phyloP scores from a whole-genome alignment of 805 yeast genomes.

The Saturnispora dispora region DNA sequence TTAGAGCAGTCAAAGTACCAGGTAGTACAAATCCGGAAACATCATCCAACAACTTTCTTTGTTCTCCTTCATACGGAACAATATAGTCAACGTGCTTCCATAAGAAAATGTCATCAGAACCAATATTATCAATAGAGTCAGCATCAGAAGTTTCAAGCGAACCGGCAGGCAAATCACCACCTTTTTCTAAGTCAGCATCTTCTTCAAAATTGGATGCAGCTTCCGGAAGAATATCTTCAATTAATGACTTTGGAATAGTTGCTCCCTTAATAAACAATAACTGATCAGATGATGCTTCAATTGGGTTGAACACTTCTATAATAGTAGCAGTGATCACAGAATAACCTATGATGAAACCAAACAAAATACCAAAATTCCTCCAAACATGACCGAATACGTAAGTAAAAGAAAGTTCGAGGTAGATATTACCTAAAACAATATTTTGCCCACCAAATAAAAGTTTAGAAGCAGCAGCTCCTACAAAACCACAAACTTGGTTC shows the following conservation, averaged over 20 bases:
- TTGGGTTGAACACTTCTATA: constrained; percentile 25
- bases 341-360: constrained; percentile 36
- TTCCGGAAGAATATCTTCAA: constrained; percentile 23
- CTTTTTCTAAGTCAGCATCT: constrained; percentile 12
- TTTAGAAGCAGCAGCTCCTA: constrained; percentile 35
- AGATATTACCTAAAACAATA: constrained; percentile 44
- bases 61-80: constrained; percentile 39
- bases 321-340: constrained; percentile 22
- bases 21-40: constrained; percentile 41
- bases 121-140: constrained; percentile 38
- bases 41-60: constrained; percentile 34
- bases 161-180: constrained; percentile 26
- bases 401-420: constrained; percentile 35
- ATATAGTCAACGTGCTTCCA: constrained; percentile 58
- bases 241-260: constrained; percentile 17
- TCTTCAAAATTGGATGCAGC: neutral
- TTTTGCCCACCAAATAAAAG: constrained; percentile 19
- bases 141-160: constrained; percentile 37
- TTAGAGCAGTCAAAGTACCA: constrained; percentile 49
- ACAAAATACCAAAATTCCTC: constrained; percentile 62
- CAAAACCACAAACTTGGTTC: constrained; percentile 41
- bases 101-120: constrained; percentile 41
- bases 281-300: constrained; percentile 26
- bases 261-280: constrained; percentile 24
- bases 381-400: constrained; percentile 56